Percentiles rank a stretch among this genome's conserved stretches.
Conservation (phyloP, 1,284 basidiomycete genomes). For the Peniophora sp. region DNA sequence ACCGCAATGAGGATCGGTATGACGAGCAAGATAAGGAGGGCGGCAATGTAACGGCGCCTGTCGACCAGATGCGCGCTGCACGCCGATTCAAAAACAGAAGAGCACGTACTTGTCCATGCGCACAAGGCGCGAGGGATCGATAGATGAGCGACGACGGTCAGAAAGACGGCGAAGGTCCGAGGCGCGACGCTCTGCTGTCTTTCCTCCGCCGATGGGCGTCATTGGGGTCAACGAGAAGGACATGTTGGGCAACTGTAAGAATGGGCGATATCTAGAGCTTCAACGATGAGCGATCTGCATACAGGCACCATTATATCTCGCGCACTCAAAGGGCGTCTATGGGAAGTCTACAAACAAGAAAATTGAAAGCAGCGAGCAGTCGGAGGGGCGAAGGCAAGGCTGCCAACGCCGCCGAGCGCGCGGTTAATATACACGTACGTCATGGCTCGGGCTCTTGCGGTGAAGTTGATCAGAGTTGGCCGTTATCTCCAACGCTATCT, state of each 20-base stretch:
- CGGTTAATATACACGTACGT: too few relatives aligned
- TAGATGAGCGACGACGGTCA: slow-evolving; percentile 48
- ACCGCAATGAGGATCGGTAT: slow-evolving; percentile 4
- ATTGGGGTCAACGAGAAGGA: slow-evolving; percentile 17
- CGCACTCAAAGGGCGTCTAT: too few relatives aligned
- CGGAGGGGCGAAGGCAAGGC: too few relatives aligned
- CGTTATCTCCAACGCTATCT: too few relatives aligned
- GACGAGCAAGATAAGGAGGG: slow-evolving; percentile 6
- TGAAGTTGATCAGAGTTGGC: too few relatives aligned
- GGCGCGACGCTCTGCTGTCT: slow-evolving; percentile 23
- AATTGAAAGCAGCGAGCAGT: too few relatives aligned
- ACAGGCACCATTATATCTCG: too few relatives aligned
- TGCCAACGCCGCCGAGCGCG: too few relatives aligned
- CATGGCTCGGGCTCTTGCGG: too few relatives aligned
- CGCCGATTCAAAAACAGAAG: slow-evolving; percentile 1
- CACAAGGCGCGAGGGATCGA: slow-evolving; percentile 66
- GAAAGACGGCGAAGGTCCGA: slow-evolving; percentile 24
- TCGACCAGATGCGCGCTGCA: not conserved
- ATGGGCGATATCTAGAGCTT: too few relatives aligned
- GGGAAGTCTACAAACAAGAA: too few relatives aligned
- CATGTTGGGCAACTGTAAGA: slow-evolving; percentile 11
- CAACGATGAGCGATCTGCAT: too few relatives aligned
- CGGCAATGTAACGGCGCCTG: not conserved
- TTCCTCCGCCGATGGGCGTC: slow-evolving; percentile 20
- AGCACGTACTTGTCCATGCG: slow-evolving; percentile 68